phyloP scores from a whole-genome alignment of 208 protist genomes.

The Trypanosoma mega region DNA sequence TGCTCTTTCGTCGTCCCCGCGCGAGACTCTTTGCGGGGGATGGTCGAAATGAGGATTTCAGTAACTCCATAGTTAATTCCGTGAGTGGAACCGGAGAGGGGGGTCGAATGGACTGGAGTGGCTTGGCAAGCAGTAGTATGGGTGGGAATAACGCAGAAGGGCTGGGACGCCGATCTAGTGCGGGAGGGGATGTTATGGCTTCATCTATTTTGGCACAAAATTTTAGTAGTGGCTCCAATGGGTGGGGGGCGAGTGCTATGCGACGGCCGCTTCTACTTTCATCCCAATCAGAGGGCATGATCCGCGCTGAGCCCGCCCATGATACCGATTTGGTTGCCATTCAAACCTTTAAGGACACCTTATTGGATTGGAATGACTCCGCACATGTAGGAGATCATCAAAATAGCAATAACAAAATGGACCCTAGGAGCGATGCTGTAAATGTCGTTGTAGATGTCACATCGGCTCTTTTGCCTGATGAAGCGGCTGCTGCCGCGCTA shows the following conservation, averaged over 20 bases:
- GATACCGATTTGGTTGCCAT: too few species aligned
- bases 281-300: too few species aligned
- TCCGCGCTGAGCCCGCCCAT: too few species aligned
- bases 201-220: constrained; percentile 5
- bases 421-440: too few species aligned
- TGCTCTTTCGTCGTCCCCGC: constrained; percentile 20
- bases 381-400: too few species aligned
- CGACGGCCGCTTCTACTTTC: too few species aligned
- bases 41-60: too few species aligned
- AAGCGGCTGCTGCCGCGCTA: constrained; percentile 24
- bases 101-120: too few species aligned
- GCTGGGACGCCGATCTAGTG: neutral
- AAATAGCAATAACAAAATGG: too few species aligned
- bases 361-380: too few species aligned
- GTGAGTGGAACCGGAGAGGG: neutral
- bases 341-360: too few species aligned
- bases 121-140: neutral
- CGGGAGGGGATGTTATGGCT: constrained; percentile 2
- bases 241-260: too few species aligned
- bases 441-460: neutral
- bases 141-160: neutral
- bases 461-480: neutral
- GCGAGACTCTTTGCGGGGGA: constrained; percentile 11
- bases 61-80: neutral
- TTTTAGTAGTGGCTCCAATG: neutral